Evolutionary conservation across 2,329 filamentous ascomycete genomes (phyloP).

Genomic region (Diaporthe nobilis): DNA sequence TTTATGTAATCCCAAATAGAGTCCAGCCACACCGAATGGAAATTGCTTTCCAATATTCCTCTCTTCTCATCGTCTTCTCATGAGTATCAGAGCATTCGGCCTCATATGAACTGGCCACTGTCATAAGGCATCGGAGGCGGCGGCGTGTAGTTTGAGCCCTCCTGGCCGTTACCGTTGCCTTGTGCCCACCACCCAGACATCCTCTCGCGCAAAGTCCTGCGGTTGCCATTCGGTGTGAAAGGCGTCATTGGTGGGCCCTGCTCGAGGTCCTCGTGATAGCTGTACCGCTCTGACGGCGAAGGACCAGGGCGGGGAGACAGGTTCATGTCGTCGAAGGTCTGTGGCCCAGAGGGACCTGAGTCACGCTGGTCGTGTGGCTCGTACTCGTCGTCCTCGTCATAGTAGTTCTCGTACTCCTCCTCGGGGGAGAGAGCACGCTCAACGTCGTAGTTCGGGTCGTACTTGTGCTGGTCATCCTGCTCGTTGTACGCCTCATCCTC

Average conservation of each 20-base stretch:
- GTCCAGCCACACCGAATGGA: neutral
- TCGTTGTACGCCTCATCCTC: neutral
- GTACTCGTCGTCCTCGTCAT: slow-evolving; percentile 28
- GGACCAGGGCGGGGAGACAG: slow-evolving; percentile 19
- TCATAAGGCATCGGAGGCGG: slow-evolving; percentile 40
- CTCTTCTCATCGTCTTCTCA: neutral
- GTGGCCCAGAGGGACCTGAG: slow-evolving; percentile 12
- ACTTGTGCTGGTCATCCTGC: neutral
- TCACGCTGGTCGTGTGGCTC: neutral
- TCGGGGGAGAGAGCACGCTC: slow-evolving; percentile 30
- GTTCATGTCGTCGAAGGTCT: slow-evolving; percentile 39
- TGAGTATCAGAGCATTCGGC: neutral
- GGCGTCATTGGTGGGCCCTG: slow-evolving; percentile 18
- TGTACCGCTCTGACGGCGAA: neutral
- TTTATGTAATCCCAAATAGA: neutral
- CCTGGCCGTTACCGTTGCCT: neutral
- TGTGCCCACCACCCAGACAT: slow-evolving; percentile 39
- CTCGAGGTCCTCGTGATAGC: slow-evolving; percentile 29
- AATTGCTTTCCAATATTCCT: neutral
- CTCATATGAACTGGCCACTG: slow-evolving; percentile 10
- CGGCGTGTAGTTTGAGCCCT: slow-evolving; percentile 23
- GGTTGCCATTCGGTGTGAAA: neutral
- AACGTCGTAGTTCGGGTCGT: slow-evolving; percentile 20
- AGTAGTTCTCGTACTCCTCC: slow-evolving; percentile 23
- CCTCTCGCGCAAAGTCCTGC: slow-evolving; percentile 24